Percentiles rank a stretch among this genome's conserved stretches.
Evolutionary conservation across 768 basidiomycete genomes (phyloP).

Genomic region (Kwoniella europaea): DNA sequence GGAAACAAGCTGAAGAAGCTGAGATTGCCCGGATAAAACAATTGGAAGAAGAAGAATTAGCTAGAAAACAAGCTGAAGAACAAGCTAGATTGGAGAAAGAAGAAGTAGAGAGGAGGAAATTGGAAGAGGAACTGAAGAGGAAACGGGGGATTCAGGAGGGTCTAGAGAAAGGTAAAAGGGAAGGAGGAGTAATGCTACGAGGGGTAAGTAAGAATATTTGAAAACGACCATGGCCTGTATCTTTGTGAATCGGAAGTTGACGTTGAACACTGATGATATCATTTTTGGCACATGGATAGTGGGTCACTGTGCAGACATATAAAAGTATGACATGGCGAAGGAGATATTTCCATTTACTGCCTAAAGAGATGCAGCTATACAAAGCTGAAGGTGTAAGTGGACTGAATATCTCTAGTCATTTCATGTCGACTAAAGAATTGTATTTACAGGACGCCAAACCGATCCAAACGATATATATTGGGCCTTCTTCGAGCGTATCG

Average conservation of each 20-base stretch:
- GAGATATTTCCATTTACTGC: constrained; percentile 42
- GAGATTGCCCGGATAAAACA: constrained; percentile 13
- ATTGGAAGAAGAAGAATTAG: constrained; percentile 22
- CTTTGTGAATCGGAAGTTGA: not conserved
- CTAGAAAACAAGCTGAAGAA: constrained; percentile 19
- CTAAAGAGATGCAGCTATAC: constrained; percentile 39
- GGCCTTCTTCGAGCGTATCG: constrained; percentile 16
- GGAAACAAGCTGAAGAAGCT: constrained; percentile 23
- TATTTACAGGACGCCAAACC: constrained; percentile 40
- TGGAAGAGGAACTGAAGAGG: constrained; percentile 21
- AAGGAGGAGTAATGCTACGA: constrained; percentile 43
- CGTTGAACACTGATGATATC: constrained; percentile 3
- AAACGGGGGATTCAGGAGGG: constrained; percentile 26
- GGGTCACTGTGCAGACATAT: constrained; percentile 49
- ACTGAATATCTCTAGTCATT: not conserved
- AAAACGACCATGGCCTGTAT: not conserved
- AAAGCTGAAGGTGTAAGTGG: constrained; percentile 44
- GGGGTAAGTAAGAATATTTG: constrained; percentile 37
- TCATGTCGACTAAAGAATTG: not conserved
- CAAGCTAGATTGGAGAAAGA: constrained; percentile 9
- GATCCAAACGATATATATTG: constrained; percentile 41
- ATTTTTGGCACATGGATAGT: constrained; percentile 16
- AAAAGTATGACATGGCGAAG: constrained; percentile 45
- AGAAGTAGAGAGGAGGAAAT: constrained; percentile 19
- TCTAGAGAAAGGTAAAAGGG: constrained; percentile 30